Evolutionary conservation across 1,284 basidiomycete genomes (phyloP), one percentile per base, ranked within the genome.

Genomic region (Rhodotorula sp.): DNA sequence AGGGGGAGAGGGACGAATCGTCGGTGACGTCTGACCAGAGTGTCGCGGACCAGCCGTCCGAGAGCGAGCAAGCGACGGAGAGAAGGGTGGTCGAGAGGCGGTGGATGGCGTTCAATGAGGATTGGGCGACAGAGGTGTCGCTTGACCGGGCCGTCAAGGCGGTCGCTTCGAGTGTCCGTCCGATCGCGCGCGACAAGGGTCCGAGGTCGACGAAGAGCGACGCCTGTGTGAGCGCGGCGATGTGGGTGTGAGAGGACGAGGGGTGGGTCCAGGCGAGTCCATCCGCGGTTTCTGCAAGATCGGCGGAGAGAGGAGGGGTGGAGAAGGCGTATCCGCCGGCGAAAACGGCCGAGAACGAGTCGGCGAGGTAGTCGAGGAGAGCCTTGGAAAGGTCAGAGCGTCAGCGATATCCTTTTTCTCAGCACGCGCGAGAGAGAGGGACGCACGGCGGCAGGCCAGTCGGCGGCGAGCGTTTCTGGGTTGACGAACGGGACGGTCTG

Each of bases 131-230:
- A 2, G 31, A 22, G 20, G 13, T 18, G 37, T 51, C 34, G 55
- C 51, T 24, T 10, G 67, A 47, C 2, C 47, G 50, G 18, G 68
- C 68, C 18, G 34, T 28, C 18, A 51, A 22, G 2, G 69, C 67
- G 8, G 62, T 62, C 1, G 75, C 68, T 40, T 76, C 71, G 55
- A 73, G 50, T 31, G 65, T 48, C 20, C 74, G 74, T 53, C 75
- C 75, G 30, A 77, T n/a, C 4, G 73, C 60, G 6, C 76, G 71
- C 0, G 75, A 76, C 48, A 76, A 59, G 1, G 72, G 70, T 2
- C 75, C 76, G 34, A 77, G 72, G 22, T 50, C 4, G 26, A 26
- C 30, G 56, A 73, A 75, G 15, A 69, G 53, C 0, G 65, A 59
- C 1, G 59, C 48, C 10, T 40, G 11, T 22, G 47, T 51, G 34